Evolutionary conservation across 257 asterid species (phyloP).

Genomic region (Rauvolfia tetraphylla): DNA sequence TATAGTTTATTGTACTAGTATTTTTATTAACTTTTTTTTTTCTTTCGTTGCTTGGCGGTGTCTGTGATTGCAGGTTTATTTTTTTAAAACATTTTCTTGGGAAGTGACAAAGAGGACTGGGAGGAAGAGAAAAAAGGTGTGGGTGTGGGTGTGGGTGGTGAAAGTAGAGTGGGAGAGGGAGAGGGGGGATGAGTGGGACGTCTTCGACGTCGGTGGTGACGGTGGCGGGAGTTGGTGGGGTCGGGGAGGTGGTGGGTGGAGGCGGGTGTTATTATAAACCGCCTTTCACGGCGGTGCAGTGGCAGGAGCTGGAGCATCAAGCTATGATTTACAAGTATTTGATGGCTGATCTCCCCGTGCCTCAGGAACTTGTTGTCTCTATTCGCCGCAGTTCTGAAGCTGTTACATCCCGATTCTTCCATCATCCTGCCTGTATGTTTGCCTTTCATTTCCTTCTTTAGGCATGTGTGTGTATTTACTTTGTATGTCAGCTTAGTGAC

Average conservation of each 20-base stretch:
- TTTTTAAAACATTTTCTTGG: constrained; percentile 1
- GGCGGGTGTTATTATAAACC: constrained; percentile 60
- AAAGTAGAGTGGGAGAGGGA: constrained; percentile 25
- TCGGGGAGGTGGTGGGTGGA: constrained; percentile 47
- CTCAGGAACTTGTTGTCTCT: constrained; percentile 84
- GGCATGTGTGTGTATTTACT: not conserved
- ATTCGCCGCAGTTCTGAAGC: constrained; percentile 89
- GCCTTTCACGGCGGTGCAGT: constrained; percentile 84
- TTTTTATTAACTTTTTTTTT: constrained; percentile 3
- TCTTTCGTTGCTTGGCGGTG: not conserved
- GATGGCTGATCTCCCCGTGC: constrained; percentile 81
- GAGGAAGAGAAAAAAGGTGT: constrained; percentile 1
- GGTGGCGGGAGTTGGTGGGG: constrained; percentile 30
- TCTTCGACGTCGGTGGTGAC: constrained; percentile 28
- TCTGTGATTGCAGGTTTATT: constrained; percentile 8
- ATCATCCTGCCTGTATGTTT: constrained; percentile 64
- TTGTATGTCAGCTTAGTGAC: not conserved
- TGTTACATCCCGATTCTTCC: constrained; percentile 68
- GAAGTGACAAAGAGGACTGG: constrained; percentile 1
- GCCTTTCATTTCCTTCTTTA: not conserved
- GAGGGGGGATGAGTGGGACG: constrained; percentile 21
- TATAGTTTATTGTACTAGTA: not conserved
- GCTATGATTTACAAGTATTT: constrained; percentile 95
- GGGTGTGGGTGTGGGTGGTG: not conserved
- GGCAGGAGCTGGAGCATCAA: constrained; percentile 99